Evolutionary conservation across 148 eudicot species (phyloP).

Genomic region (Vaccinium corymbosum): DNA sequence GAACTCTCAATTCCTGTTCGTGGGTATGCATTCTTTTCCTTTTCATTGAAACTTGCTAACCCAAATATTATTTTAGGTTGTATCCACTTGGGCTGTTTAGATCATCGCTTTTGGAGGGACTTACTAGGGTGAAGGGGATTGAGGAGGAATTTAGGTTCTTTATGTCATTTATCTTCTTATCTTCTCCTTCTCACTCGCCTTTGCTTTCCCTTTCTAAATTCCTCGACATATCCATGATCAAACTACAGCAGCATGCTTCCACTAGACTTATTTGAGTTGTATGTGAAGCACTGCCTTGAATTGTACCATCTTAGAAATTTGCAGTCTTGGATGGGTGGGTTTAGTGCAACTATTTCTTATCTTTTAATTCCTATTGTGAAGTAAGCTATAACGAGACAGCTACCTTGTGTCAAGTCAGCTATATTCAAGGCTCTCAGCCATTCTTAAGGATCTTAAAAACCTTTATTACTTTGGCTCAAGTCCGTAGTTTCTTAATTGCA

Average conservation of each 20-base stretch:
- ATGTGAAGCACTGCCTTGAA: neutral
- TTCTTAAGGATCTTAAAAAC: neutral
- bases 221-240: neutral
- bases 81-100: neutral
- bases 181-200: neutral
- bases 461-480: neutral
- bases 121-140: neutral
- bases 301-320: neutral
- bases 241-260: neutral
- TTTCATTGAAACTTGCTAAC: neutral
- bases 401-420: neutral
- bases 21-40: conserved; percentile 50
- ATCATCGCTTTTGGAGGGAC: neutral
- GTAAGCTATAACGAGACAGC: neutral
- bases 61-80: neutral
- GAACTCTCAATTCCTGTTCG: conserved; percentile 74
- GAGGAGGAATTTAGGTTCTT: neutral
- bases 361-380: neutral
- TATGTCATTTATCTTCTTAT: neutral
- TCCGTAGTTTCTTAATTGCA: neutral
- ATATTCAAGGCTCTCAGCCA: neutral
- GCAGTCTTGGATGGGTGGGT: neutral
- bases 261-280: neutral
- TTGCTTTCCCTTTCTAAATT: neutral
- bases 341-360: neutral